A percentile compares a stretch with the other conserved stretches of the same genome.
Evolutionary conservation across 495 filamentous ascomycete species (phyloP).

Genomic region (Penicillium angulare): DNA sequence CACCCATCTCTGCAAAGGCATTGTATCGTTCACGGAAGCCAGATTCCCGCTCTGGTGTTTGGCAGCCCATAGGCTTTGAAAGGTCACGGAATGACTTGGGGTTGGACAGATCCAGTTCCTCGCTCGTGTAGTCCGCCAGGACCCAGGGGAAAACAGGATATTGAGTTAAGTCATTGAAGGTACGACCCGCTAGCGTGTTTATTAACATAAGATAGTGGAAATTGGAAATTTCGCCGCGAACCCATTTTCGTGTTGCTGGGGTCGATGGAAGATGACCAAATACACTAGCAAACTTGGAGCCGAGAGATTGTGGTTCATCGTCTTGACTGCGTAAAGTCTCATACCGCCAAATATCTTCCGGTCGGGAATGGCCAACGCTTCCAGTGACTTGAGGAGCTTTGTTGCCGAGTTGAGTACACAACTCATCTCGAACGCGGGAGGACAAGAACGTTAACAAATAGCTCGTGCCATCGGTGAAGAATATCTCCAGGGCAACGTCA

Average conservation of each 20-base stretch:
- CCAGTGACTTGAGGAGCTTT: constrained; percentile 76
- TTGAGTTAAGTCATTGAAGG: constrained; percentile 97
- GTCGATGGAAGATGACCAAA: constrained; percentile 73
- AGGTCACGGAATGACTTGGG: constrained; percentile 85
- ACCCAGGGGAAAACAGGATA: constrained; percentile 99
- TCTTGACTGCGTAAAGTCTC: constrained; percentile 81
- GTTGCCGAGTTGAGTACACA: constrained; percentile 67
- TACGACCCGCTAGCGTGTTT: constrained; percentile 94
- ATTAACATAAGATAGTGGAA: constrained; percentile 98
- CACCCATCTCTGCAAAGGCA: constrained; percentile 88
- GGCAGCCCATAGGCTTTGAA: constrained; percentile 96
- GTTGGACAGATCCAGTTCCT: constrained; percentile 85
- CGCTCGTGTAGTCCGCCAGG: constrained; percentile 90
- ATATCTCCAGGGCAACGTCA: constrained; percentile 91
- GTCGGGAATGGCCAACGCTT: constrained; percentile 48
- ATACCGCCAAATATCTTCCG: constrained; percentile 80
- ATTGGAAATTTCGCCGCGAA: constrained; percentile 92
- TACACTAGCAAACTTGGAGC: constrained; percentile 91
- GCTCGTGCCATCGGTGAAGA: constrained; percentile 94
- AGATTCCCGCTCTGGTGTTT: constrained; percentile 67
- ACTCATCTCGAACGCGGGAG: constrained; percentile 67
- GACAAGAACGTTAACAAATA: constrained; percentile 85
- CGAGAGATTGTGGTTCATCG: constrained; percentile 77
- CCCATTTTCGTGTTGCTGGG: constrained; percentile 86
- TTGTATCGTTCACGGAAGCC: constrained; percentile 82